phyloP scores from a whole-genome alignment of 2,329 filamentous ascomycete genomes.

The Aspergillus tamarii region DNA sequence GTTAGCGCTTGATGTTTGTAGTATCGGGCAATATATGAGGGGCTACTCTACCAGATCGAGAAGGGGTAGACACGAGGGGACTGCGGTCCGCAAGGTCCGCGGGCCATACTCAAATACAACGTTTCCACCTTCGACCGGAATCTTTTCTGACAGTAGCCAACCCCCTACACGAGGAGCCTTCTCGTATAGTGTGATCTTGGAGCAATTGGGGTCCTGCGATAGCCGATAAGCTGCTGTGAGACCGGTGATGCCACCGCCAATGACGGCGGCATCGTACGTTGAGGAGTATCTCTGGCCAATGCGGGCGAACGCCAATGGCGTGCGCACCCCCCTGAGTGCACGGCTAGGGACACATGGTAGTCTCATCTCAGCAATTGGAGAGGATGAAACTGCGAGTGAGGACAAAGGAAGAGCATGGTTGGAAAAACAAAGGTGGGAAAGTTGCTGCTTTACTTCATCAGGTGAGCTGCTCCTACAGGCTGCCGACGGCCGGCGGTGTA shows the following conservation, averaged over 20 bases:
- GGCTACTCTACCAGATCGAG: slow-evolving; percentile 64
- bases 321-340: slow-evolving; percentile 24
- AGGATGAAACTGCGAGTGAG: slow-evolving; percentile 4
- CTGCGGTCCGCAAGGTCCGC: slow-evolving; percentile 67
- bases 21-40: background rate
- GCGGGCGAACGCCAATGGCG: slow-evolving; percentile 22
- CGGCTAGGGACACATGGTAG: slow-evolving; percentile 26
- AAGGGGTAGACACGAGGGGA: slow-evolving; percentile 65
- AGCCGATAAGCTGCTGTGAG: slow-evolving; percentile 79
- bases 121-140: slow-evolving; percentile 60
- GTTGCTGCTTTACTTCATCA: slow-evolving; percentile 1
- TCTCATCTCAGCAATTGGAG: slow-evolving; percentile 31
- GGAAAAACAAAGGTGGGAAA: background rate
- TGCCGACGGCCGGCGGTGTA: slow-evolving; percentile 9
- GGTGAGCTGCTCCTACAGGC: slow-evolving; percentile 1
- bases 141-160: slow-evolving; percentile 73
- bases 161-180: slow-evolving; percentile 71
- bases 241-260: slow-evolving; percentile 84
- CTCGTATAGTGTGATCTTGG: slow-evolving; percentile 82
- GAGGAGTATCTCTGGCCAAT: slow-evolving; percentile 28
- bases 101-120: slow-evolving; percentile 85
- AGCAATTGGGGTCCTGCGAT: slow-evolving; percentile 65
- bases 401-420: slow-evolving; percentile 3
- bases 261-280: slow-evolving; percentile 61
- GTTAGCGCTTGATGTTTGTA: background rate